Evolutionary conservation across 345 rosid genomes (phyloP).

Genomic region (Mallotus nudiflorus): DNA sequence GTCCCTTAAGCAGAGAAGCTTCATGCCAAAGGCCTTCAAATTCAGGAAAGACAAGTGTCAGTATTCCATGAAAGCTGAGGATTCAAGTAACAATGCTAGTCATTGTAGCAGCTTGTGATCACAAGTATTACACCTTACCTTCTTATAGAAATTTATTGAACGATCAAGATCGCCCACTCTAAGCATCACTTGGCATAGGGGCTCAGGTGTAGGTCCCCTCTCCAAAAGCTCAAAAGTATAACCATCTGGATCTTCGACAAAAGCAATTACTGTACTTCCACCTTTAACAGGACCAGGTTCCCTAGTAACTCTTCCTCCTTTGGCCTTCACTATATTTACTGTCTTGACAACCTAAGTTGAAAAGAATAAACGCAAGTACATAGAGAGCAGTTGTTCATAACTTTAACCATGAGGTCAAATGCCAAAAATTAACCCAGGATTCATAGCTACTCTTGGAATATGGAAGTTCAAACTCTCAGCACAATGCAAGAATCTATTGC

Average conservation of each 20-base stretch:
- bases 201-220: constrained; percentile 22
- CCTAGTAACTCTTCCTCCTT: constrained; percentile 19
- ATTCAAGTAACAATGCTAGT: not conserved
- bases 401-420: not conserved
- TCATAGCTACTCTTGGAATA: not conserved
- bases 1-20: constrained; percentile 23
- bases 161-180: constrained; percentile 30
- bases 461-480: not conserved
- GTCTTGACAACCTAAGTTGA: constrained; percentile 17
- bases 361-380: not conserved
- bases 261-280: constrained; percentile 10
- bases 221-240: constrained; percentile 24
- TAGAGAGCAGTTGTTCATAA: not conserved
- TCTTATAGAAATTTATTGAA: constrained; percentile 21
- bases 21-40: constrained; percentile 32
- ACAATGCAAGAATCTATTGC: not conserved
- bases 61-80: constrained; percentile 1
- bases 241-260: constrained; percentile 25
- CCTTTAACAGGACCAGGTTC: constrained; percentile 21
- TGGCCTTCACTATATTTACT: constrained; percentile 22
- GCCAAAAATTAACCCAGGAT: not conserved
- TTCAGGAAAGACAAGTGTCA: constrained; percentile 13
- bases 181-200: constrained; percentile 31
- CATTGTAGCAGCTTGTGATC: not conserved
- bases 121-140: constrained; percentile 13